Percentiles rank a stretch among this genome's conserved stretches.
phyloP scores from a whole-genome alignment of 164 flowering plant genomes.

The Saururus chinensis region DNA sequence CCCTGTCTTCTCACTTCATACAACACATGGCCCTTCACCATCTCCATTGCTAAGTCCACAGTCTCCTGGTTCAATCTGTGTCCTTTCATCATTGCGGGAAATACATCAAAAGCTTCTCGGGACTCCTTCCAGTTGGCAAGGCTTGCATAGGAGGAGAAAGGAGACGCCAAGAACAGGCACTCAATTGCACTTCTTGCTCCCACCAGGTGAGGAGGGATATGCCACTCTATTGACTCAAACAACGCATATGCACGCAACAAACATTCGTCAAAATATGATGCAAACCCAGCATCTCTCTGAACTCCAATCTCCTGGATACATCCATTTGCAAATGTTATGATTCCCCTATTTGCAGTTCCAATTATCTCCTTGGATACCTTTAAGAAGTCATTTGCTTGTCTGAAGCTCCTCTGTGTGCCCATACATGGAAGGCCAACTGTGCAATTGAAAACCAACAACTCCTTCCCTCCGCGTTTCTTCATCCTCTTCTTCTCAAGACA shows the following conservation, averaged over 20 bases:
- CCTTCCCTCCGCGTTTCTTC: slow-evolving; percentile 13
- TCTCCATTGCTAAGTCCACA: slow-evolving; percentile 25
- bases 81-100: slow-evolving; percentile 10
- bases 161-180: slow-evolving; percentile 24
- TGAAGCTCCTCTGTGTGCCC: slow-evolving; percentile 10
- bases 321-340: slow-evolving; percentile 22
- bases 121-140: slow-evolving; percentile 20
- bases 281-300: slow-evolving; percentile 7
- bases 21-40: slow-evolving; percentile 16
- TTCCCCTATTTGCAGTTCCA: slow-evolving; percentile 11
- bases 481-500: slow-evolving; percentile 20
- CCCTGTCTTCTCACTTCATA: slow-evolving; percentile 19
- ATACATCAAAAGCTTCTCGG: background rate
- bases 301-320: slow-evolving; percentile 3
- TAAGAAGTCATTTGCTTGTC: slow-evolving; percentile 14
- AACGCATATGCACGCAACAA: slow-evolving; percentile 19
- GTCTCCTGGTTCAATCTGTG: slow-evolving; percentile 20
- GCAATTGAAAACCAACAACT: slow-evolving; percentile 35
- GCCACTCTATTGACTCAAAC: slow-evolving; percentile 24
- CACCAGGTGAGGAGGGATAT: slow-evolving; percentile 19
- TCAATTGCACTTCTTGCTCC: slow-evolving; percentile 34
- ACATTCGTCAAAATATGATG: slow-evolving; percentile 17
- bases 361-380: slow-evolving; percentile 12
- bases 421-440: slow-evolving; percentile 29
- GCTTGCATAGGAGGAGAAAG: slow-evolving; percentile 16